Percentiles rank a stretch among this genome's conserved stretches.
Evolutionary conservation across 2,329 filamentous ascomycete species (phyloP).

Genomic region (Passalora sequoiae): DNA sequence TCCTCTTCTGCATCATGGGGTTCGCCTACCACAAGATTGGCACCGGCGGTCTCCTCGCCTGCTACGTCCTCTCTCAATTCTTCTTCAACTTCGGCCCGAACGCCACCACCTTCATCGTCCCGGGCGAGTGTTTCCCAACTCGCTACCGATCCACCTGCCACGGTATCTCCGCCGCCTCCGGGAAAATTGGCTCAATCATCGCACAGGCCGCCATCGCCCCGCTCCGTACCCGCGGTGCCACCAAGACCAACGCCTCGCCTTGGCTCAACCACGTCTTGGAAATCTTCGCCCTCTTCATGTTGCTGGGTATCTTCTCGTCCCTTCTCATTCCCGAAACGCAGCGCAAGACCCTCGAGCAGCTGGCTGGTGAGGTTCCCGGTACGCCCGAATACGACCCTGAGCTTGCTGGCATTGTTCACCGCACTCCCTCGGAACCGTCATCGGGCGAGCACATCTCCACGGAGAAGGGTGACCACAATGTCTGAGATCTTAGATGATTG

Average conservation of each 20-base stretch:
- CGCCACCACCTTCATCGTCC: constrained; percentile 49
- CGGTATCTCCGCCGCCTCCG: constrained; percentile 46
- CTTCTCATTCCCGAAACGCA: constrained; percentile 69
- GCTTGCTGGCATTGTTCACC: constrained; percentile 18
- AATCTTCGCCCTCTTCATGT: constrained; percentile 76
- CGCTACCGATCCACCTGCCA: constrained; percentile 46
- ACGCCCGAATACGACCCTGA: constrained; percentile 45
- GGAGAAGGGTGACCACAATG: constrained; percentile 16
- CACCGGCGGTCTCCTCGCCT: constrained; percentile 39
- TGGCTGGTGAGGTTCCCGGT: constrained; percentile 62
- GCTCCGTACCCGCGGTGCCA: constrained; percentile 50
- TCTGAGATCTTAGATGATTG: constrained; percentile 9
- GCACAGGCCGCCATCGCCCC: constrained; percentile 48
- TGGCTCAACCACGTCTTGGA: constrained; percentile 71
- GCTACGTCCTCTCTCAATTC: constrained; percentile 47
- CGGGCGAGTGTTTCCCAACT: constrained; percentile 50
- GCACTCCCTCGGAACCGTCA: constrained; percentile 15
- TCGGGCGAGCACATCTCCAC: constrained; percentile 12
- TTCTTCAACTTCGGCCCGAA: constrained; percentile 53
- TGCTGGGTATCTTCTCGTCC: constrained; percentile 62
- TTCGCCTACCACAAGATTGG: constrained; percentile 45
- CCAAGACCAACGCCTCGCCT: constrained; percentile 51
- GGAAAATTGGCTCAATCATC: constrained; percentile 48
- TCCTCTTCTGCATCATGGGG: constrained; percentile 47
- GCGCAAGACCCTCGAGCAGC: constrained; percentile 60